Evolutionary conservation across 495 filamentous ascomycete species (phyloP).

Genomic region (Bacidia rubella): DNA sequence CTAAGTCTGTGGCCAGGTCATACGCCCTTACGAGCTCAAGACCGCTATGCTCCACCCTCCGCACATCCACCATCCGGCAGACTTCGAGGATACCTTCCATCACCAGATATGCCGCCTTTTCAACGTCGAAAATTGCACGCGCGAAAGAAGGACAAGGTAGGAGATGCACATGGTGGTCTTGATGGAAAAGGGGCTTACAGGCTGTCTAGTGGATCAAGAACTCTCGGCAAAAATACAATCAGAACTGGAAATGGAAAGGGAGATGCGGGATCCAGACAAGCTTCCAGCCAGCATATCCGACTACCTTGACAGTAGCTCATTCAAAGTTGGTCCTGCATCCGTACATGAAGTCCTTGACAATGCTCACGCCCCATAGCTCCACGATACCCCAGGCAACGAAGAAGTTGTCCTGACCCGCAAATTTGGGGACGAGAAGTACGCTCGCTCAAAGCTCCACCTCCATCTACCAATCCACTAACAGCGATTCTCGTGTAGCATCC

Average conservation of each 20-base stretch:
- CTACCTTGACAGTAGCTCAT: constrained; percentile 57
- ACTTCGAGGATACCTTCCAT: constrained; percentile 37
- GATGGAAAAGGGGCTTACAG: constrained; percentile 13
- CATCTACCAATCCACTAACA: constrained; percentile 7
- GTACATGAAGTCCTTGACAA: background rate
- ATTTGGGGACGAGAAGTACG: constrained; percentile 79
- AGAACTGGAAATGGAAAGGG: constrained; percentile 56
- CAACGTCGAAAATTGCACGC: constrained; percentile 46
- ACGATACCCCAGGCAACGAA: constrained; percentile 69
- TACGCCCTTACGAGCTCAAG: constrained; percentile 39
- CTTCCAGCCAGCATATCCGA: constrained; percentile 52
- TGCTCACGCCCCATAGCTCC: constrained; percentile 35
- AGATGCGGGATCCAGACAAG: constrained; percentile 41
- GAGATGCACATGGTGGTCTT: background rate
- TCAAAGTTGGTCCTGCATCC: constrained; percentile 25
- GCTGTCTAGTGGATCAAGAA: constrained; percentile 44
- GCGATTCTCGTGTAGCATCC: constrained; percentile 47
- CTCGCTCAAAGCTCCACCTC: constrained; percentile 2
- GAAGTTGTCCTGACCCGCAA: constrained; percentile 73
- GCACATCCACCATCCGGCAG: constrained; percentile 32
- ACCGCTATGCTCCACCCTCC: constrained; percentile 34
- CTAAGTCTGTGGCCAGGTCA: constrained; percentile 51
- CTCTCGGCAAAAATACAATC: constrained; percentile 64
- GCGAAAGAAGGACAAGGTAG: constrained; percentile 45
- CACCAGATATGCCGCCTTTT: constrained; percentile 56